Percentiles rank a stretch among this genome's conserved stretches.
Evolutionary conservation across 2,329 filamentous ascomycete species (phyloP).

Genomic region (Zopfia rhizophila): DNA sequence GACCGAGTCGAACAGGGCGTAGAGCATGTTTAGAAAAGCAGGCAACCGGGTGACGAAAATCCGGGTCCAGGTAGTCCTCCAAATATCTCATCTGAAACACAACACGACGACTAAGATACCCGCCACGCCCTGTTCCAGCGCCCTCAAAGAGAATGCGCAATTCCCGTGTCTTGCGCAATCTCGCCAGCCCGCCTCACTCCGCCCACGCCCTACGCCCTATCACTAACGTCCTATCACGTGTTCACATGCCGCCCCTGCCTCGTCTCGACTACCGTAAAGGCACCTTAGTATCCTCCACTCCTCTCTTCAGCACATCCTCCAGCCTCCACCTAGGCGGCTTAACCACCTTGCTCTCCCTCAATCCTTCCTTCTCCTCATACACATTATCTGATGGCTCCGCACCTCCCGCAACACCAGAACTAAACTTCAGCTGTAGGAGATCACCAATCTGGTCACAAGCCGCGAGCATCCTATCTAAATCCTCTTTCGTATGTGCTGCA

Average conservation of each 20-base stretch:
- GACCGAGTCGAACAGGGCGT: background rate
- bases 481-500: conserved; percentile 96
- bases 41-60: conserved; percentile 11
- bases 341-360: conserved; percentile 63
- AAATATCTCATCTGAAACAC: no score
- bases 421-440: conserved; percentile 93
- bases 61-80: no score
- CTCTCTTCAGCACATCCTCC: conserved; percentile 76
- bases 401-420: conserved; percentile 92
- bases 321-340: conserved; percentile 81
- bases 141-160: conserved; percentile 1
- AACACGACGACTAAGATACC: no score
- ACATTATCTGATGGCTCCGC: conserved; percentile 80
- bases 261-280: conserved; percentile 67
- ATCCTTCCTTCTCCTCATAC: conserved; percentile 67
- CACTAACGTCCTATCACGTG: conserved; percentile 27
- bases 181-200: conserved; percentile 16
- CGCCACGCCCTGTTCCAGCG: background rate
- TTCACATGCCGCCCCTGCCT: background rate
- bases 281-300: conserved; percentile 79
- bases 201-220: conserved; percentile 10
- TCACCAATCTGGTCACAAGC: conserved; percentile 95
- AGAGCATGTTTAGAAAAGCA: conserved; percentile 10
- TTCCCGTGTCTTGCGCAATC: conserved; percentile 6
- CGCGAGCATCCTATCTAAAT: conserved; percentile 86